Evolutionary conservation across 768 basidiomycete species (phyloP).

Genomic region (Gelatoporia subvermispora): DNA sequence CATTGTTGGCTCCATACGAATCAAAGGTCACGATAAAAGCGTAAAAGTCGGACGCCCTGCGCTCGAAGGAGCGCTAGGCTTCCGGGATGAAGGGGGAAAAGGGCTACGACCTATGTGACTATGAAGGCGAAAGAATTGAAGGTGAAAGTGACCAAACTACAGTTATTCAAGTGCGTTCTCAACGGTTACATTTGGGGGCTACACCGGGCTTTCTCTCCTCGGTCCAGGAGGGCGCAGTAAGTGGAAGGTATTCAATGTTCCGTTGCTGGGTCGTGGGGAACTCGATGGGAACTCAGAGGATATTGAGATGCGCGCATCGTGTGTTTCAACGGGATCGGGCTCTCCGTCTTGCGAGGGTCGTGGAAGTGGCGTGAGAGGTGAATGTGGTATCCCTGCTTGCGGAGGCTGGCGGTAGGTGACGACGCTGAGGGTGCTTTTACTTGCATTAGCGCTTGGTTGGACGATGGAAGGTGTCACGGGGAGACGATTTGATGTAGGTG

Average conservation of each 20-base stretch:
- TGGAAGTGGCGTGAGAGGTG: conserved; percentile 14
- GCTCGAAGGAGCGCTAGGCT: no score
- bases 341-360: neutral
- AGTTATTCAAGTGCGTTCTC: no score
- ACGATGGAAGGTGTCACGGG: neutral
- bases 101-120: no score
- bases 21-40: no score
- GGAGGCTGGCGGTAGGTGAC: conserved; percentile 18
- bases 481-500: neutral
- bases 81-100: no score
- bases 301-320: neutral
- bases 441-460: neutral
- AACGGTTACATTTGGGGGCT: no score
- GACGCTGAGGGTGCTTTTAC: neutral
- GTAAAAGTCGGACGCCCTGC: no score
- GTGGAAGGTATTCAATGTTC: neutral
- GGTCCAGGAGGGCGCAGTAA: neutral
- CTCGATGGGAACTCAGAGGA: neutral
- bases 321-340: neutral
- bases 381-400: conserved; percentile 20
- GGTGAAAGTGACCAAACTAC: no score
- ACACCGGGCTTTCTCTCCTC: no score
- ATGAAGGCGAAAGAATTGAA: no score
- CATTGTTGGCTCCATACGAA: no score
- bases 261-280: neutral